Percentiles rank a stretch among this genome's conserved stretches.
These are phyloP conservation scores for Fusarium sp. DNA, from an alignment of 2,329 filamentous ascomycete species.

Conservation along the genomic window DNA sequence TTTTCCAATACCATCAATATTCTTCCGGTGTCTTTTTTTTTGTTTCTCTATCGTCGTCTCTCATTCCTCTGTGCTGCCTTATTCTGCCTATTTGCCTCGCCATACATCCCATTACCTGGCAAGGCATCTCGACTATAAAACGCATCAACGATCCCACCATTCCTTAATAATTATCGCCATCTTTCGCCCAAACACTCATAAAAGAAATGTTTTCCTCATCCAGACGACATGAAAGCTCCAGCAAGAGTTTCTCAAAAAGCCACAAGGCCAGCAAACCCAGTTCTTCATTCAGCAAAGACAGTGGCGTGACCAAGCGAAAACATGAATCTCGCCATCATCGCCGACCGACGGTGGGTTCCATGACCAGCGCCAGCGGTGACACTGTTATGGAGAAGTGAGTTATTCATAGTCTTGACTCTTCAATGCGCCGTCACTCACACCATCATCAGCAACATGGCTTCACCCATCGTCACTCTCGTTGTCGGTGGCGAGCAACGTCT, in stretches of 20 bases:
- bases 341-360: conserved; percentile 59
- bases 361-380: conserved; percentile 49
- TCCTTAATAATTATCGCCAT: conserved; percentile 23
- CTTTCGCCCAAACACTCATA: conserved; percentile 1
- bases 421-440: conserved; percentile 6
- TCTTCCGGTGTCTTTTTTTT: conserved; percentile 25
- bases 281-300: conserved; percentile 64
- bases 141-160: conserved; percentile 4
- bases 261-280: conserved; percentile 61
- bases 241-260: conserved; percentile 63
- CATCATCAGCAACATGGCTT: conserved; percentile 59
- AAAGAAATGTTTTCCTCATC: conserved; percentile 59
- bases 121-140: conserved; percentile 23
- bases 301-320: conserved; percentile 63
- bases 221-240: conserved; percentile 56
- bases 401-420: background rate
- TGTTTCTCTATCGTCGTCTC: conserved; percentile 15
- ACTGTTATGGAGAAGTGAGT: conserved; percentile 57
- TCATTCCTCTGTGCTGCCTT: conserved; percentile 28
- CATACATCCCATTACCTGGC: conserved; percentile 7
- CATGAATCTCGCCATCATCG: conserved; percentile 59
- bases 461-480: conserved; percentile 80
- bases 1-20: conserved; percentile 12
- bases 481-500: conserved; percentile 84
- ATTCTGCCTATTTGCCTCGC: conserved; percentile 19